Evolutionary conservation across 805 yeast species (phyloP), one percentile per base, ranked within the genome.

Genomic region (Zygoascus ofunaensis): DNA sequence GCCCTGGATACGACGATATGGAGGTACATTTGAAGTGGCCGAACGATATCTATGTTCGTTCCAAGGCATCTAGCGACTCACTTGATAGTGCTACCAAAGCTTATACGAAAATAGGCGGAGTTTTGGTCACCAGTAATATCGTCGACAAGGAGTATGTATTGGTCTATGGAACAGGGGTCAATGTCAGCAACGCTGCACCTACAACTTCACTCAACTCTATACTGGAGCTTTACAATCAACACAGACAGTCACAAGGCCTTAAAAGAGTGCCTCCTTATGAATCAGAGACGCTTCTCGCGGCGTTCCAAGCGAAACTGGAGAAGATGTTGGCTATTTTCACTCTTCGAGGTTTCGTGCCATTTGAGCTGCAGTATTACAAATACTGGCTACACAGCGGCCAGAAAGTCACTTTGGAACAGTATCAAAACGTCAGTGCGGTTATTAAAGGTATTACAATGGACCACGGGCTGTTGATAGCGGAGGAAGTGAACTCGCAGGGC

Each of bases 21-120:
- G 97, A 95, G 0, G 70, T 90, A 14, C 72, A 77, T 41, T 72
- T 92, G 48, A 92, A 92, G 60, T 92, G 99, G 99, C 99, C 99
- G 1, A 92, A 92, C 60, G 99, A 92, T 61, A 66, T 92, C 12
- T 92, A 86, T 58, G 77, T 82, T 3, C 59, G 77, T 54, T 47
- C 46, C 3, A 52, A 58, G 2, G 48, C 59, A 23, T 46, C 53
- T 18, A 55, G 54, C 3, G 39, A 41, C 19, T 18, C 18, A 7
- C 28, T 43, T 2, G 54, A 50, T 14, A n/a, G n/a, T n/a, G n/a
- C n/a, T n/a, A 12, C 7, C 30, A 26, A 26, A 26, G 49, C 55
- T 17, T 83, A 77, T 60, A 76, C 77, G 17, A 90, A 90, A 58
- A 74, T 89, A 5, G 79, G 89, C 2, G 98, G 98, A 1, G 74